Evolutionary conservation across 2,329 filamentous ascomycete species (phyloP).

Genomic region (Ophiostoma himal-ulmi): DNA sequence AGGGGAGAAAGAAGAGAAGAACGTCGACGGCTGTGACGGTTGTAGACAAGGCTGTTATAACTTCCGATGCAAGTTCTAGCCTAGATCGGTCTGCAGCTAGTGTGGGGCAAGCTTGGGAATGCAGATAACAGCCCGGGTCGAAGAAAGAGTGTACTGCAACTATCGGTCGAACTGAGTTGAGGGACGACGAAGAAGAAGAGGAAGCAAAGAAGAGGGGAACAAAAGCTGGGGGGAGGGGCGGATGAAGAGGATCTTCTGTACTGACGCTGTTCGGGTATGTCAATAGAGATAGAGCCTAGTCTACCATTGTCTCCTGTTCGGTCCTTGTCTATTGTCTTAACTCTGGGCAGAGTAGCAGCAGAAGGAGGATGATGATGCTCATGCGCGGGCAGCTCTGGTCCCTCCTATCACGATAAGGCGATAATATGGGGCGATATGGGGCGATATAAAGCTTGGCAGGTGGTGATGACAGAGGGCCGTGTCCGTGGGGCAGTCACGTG

Average conservation of each 20-base stretch:
- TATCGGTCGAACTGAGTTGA: background rate
- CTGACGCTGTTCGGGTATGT: background rate
- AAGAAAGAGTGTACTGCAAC: background rate
- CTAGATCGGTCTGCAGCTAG: background rate
- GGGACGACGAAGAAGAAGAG: background rate
- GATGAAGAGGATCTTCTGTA: background rate
- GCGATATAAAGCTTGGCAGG: background rate
- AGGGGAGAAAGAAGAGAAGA: background rate
- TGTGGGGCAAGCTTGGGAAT: background rate
- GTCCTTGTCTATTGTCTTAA: background rate
- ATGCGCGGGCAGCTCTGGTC: background rate
- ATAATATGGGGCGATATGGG: background rate
- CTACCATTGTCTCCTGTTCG: background rate
- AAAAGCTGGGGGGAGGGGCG: background rate
- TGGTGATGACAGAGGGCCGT: slow-evolving; percentile 2
- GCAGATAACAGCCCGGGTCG: background rate
- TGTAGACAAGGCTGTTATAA: background rate
- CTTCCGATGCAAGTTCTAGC: background rate
- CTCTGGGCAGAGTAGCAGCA: background rate
- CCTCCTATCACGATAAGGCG: slow-evolving; percentile 7
- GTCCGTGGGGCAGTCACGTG: background rate
- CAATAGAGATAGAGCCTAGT: background rate
- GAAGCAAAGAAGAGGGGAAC: background rate
- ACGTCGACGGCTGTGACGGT: background rate
- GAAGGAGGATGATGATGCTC: background rate